Evolutionary conservation across 352 stramenopile genomes (phyloP), one percentile per base, ranked within the genome.

Genomic region (Globisporangium takayamanum): DNA sequence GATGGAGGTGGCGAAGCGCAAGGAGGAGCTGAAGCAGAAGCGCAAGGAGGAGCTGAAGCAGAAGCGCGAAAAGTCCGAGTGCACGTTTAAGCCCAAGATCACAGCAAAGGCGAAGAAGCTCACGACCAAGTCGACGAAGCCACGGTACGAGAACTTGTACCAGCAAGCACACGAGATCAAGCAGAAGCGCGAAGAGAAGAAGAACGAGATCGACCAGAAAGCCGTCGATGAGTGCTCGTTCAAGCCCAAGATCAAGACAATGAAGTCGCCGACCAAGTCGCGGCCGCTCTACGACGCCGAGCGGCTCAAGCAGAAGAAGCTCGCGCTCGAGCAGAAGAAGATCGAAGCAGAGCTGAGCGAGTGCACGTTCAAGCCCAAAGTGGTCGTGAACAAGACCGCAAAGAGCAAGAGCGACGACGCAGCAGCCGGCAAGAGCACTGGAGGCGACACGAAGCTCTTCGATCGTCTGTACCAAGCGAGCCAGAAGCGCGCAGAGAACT

Each of bases 131-230:
- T 53, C 33, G 3, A 57, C 64, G 10, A 72, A 67, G 3, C 71
- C 77, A 22, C 72, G 81, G 48, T 89, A 82, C 50, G 84, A 94
- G 65, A 89, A 89, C 44, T 51, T 94, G 0, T 94, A 94, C 57
- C 76, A 78, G 30, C 64, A 92, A 2, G 80, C 80, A 11, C 66
- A 81, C 36, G 72, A 87, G 51, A 69, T 91, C 10, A 78, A 88
- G 52, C 68, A 73, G 25, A 91, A 89, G 44, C 69, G 82, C 11
- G 80, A 89, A 39, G 76, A 84, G 39, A 92, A 89, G 56, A 73
- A 82, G 7, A 62, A 76, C 12, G 80, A 87, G 50, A 71, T 65
- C 42, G 69, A 83, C 16, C 76, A 80, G 46, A 74, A 76, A 7
- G 73, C 69, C 0, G 73, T 82, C 26, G 81, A 87, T 18, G 70